Percentiles rank a stretch among this genome's conserved stretches.
Conservation (phyloP, 345 rosid genomes). For the Eucalyptus sideroxylon region DNA sequence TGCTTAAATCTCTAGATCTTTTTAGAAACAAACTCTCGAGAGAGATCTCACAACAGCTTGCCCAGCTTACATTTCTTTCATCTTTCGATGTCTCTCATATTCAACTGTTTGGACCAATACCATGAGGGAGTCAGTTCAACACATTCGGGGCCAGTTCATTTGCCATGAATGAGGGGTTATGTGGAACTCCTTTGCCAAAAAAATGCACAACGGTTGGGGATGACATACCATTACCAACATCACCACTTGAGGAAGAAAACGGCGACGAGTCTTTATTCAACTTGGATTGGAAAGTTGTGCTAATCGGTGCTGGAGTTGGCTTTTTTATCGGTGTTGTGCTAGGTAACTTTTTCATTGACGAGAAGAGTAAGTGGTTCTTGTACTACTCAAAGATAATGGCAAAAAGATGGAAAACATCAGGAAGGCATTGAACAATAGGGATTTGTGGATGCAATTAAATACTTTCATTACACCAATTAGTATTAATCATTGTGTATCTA, state of each 20-base stretch:
- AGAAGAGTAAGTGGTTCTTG: not conserved
- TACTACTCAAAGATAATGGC: not conserved
- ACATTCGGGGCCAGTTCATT: not conserved
- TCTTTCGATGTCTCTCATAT: not conserved
- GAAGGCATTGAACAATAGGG: not conserved
- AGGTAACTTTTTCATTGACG: not conserved
- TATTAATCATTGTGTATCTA: not conserved
- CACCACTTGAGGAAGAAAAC: rapidly evolving
- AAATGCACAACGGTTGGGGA: not conserved
- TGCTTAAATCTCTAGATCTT: not conserved
- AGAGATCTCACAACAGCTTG: not conserved
- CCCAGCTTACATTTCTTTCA: not conserved
- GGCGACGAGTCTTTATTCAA: rapidly evolving
- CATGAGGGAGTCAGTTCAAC: not conserved
- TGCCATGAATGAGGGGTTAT: not conserved
- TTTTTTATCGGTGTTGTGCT: not conserved
- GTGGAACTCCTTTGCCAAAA: not conserved
- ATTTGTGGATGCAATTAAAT: not conserved
- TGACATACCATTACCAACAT: not conserved
- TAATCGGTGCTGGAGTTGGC: not conserved
- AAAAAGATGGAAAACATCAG: not conserved
- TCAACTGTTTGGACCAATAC: not conserved
- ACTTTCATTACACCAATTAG: not conserved
- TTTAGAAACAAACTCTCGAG: not conserved
- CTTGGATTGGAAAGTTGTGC: not conserved